Conservation (phyloP, 2,329 filamentous ascomycete genomes). For the Aspergillus thermomutatus region DNA sequence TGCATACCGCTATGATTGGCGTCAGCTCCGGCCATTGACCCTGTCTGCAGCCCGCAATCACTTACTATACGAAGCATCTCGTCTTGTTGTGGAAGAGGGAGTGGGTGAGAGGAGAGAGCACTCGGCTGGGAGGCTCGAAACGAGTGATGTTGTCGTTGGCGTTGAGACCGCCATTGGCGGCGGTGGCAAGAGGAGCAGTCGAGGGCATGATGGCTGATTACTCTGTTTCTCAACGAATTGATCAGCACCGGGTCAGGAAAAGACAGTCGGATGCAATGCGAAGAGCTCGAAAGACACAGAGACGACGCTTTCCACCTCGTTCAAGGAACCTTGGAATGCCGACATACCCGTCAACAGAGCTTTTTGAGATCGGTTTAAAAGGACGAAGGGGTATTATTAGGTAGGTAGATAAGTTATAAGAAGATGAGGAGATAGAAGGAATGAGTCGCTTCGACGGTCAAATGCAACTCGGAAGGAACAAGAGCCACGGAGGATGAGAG, state of each 20-base stretch:
- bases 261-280: not conserved
- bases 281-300: not conserved
- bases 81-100: slow-evolving; percentile 99
- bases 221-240: slow-evolving; percentile 5
- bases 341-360: slow-evolving; percentile 21
- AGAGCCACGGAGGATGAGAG: slow-evolving; percentile 16
- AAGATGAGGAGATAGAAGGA: slow-evolving; percentile 9
- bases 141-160: slow-evolving; percentile 99
- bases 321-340: not conserved
- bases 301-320: not conserved
- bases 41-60: slow-evolving; percentile 12
- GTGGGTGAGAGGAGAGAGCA: slow-evolving; percentile 83
- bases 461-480: slow-evolving; percentile 11
- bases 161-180: slow-evolving; percentile 53
- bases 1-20: slow-evolving; percentile 69
- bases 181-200: slow-evolving; percentile 47
- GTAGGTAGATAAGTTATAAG: slow-evolving; percentile 12
- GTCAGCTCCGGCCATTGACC: slow-evolving; percentile 10
- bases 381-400: slow-evolving; percentile 13
- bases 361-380: slow-evolving; percentile 8
- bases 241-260: not conserved
- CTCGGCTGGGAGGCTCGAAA: slow-evolving; percentile 88
- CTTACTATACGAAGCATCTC: slow-evolving; percentile 96
- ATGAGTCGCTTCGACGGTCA: slow-evolving; percentile 6
- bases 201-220: slow-evolving; percentile 53